These are phyloP conservation scores for Rhodosorus marinus DNA, from an alignment of 23 red algal species.

Conservation along the genomic window DNA sequence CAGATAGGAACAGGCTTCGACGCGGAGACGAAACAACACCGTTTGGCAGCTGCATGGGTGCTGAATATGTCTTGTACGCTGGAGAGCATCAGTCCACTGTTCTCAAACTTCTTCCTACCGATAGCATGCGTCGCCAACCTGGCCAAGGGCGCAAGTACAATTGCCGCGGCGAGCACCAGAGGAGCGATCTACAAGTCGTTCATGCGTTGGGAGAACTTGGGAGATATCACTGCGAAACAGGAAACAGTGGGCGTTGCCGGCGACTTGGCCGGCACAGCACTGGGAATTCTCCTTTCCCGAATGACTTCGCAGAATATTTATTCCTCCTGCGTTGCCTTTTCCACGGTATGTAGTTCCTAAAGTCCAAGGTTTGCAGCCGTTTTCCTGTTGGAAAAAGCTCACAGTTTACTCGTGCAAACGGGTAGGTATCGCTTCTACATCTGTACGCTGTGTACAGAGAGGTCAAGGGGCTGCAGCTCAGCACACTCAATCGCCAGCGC, in stretches of 20 bases:
- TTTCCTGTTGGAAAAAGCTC: too few relatives aligned
- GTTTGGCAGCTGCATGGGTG: conserved; percentile 59
- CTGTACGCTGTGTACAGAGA: conserved; percentile 60
- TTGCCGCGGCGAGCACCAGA: conserved; percentile 14
- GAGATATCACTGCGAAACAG: conserved; percentile 37
- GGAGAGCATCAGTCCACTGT: conserved; percentile 87
- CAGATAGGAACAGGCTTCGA: conserved; percentile 75
- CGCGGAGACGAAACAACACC: conserved; percentile 72
- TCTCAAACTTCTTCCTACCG: conserved; percentile 63
- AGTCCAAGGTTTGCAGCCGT: too few relatives aligned
- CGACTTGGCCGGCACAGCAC: conserved; percentile 16
- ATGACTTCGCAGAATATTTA: not conserved
- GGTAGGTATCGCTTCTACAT: conserved; percentile 62
- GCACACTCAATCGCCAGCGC: conserved; percentile 76
- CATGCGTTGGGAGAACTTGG: conserved; percentile 16
- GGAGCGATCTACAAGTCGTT: conserved; percentile 22
- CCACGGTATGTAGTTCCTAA: too few relatives aligned
- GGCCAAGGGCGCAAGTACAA: conserved; percentile 5
- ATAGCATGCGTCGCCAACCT: conserved; percentile 24
- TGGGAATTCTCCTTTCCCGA: conserved; percentile 6
- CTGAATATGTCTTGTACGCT: conserved; percentile 56
- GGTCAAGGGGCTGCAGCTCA: conserved; percentile 75
- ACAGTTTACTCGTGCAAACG: too few relatives aligned
- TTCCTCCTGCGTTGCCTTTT: conserved; percentile 8
- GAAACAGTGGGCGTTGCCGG: conserved; percentile 22